A percentile compares a stretch with the other conserved stretches of the same genome.
phyloP scores from a whole-genome alignment of 2,329 filamentous ascomycete species.

The Elsinoe necatrix region DNA sequence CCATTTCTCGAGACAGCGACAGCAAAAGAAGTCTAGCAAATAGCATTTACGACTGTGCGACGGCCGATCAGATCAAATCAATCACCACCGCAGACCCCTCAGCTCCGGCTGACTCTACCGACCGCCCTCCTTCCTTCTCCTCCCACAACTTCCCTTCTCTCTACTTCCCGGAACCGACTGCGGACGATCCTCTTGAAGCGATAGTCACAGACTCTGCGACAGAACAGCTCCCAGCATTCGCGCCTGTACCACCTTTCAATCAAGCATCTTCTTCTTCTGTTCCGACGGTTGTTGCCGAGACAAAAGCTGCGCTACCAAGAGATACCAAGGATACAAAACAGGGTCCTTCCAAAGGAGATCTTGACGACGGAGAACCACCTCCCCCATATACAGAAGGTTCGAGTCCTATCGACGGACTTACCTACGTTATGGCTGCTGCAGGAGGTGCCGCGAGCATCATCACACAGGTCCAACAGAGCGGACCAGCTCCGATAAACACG shows the following conservation, averaged over 20 bases:
- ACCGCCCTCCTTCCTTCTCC: slow-evolving; percentile 52
- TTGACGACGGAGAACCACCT: slow-evolving; percentile 80
- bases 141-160: slow-evolving; percentile 56
- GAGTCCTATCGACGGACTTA: slow-evolving; percentile 84
- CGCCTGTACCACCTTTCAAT: slow-evolving; percentile 43
- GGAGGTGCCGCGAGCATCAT: slow-evolving; percentile 97
- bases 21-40: slow-evolving; percentile 6
- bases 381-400: slow-evolving; percentile 93
- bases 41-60: slow-evolving; percentile 4
- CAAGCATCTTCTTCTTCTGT: slow-evolving; percentile 38
- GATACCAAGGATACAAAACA: slow-evolving; percentile 67
- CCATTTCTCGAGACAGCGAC: slow-evolving; percentile 15
- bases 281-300: slow-evolving; percentile 54
- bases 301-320: slow-evolving; percentile 72
- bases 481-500: slow-evolving; percentile 74
- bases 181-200: slow-evolving; percentile 42
- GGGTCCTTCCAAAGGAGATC: slow-evolving; percentile 60
- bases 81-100: slow-evolving; percentile 27
- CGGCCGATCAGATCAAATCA: slow-evolving; percentile 8
- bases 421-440: slow-evolving; percentile 95
- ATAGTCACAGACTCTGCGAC: slow-evolving; percentile 28
- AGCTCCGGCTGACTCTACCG: slow-evolving; percentile 44
- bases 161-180: slow-evolving; percentile 45
- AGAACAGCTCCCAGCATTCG: slow-evolving; percentile 42
- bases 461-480: slow-evolving; percentile 95